These are phyloP conservation scores for Wickerhamiella kazuoi DNA, from an alignment of 805 yeast species.

Conservation along the genomic window DNA sequence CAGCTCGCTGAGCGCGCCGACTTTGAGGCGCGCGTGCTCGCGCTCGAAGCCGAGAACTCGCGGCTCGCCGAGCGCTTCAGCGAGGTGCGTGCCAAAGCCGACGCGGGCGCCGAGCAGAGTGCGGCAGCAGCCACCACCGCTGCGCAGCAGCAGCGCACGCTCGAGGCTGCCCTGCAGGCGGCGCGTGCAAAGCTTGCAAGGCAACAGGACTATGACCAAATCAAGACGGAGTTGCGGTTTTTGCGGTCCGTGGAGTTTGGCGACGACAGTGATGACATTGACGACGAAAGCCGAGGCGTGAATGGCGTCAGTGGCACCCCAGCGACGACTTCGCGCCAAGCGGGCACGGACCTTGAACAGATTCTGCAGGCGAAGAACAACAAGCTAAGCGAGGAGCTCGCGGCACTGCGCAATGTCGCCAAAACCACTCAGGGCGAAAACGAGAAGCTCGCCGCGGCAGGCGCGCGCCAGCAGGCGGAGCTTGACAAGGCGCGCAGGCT, in stretches of 20 bases:
- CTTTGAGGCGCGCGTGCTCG: conserved; percentile 9
- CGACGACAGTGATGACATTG: conserved; percentile 1
- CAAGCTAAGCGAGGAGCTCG: conserved; percentile 7
- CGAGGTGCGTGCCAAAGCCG: conserved; percentile 7
- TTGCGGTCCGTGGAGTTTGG: conserved; percentile 51
- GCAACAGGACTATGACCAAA: conserved; percentile 48
- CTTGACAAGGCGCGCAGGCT: conserved; percentile 27
- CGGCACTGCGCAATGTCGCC: conserved; percentile 7
- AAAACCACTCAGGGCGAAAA: conserved; percentile 36
- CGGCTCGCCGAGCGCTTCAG: conserved; percentile 6
- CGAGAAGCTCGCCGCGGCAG: conserved; percentile 17
- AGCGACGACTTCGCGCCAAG: not conserved
- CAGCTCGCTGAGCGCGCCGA: conserved; percentile 3
- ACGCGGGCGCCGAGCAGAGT: not conserved
- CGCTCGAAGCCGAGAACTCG: conserved; percentile 10
- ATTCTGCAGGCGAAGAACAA: conserved; percentile 4
- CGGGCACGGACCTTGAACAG: not conserved
- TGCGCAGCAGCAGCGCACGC: conserved; percentile 3
- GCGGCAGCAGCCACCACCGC: not conserved
- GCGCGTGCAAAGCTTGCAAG: conserved; percentile 3
- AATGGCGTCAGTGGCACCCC: not conserved
- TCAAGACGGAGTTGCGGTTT: conserved; percentile 53
- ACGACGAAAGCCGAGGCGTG: not conserved
- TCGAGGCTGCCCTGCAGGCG: conserved; percentile 2
- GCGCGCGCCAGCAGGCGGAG: conserved; percentile 4